Conservation (phyloP, 2,329 filamentous ascomycete species). For the Graphilbum sp. region DNA sequence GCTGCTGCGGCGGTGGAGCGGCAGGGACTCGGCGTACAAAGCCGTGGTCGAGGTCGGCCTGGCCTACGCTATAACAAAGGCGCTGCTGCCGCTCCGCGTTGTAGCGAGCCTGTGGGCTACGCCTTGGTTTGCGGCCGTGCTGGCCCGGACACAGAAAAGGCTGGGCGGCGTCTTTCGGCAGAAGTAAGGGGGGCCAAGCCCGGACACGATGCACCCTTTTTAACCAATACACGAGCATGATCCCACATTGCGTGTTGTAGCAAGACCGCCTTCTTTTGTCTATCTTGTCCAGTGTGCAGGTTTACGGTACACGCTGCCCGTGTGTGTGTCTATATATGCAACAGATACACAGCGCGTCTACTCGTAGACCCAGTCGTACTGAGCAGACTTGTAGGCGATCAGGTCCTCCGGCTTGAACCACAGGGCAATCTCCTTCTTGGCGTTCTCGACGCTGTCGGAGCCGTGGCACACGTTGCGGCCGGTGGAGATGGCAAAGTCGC, state of each 20-base stretch:
- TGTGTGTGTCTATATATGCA: too few species aligned
- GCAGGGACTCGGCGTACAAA: constrained; percentile 30
- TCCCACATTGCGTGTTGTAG: too few species aligned
- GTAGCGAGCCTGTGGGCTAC: constrained; percentile 72
- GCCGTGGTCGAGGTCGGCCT: constrained; percentile 60
- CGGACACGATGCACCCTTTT: too few species aligned
- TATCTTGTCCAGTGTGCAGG: too few species aligned
- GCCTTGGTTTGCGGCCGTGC: constrained; percentile 70
- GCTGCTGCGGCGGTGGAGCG: constrained; percentile 20
- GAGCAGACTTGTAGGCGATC: constrained; percentile 66
- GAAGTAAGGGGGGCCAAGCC: background rate
- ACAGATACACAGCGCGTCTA: too few species aligned
- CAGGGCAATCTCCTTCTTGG: constrained; percentile 98
- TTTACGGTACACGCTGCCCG: too few species aligned
- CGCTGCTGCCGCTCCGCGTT: constrained; percentile 61
- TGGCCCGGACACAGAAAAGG: constrained; percentile 25
- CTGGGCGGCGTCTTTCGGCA: background rate
- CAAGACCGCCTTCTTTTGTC: too few species aligned
- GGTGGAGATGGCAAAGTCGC: constrained; percentile 69
- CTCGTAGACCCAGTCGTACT: constrained; percentile 96
- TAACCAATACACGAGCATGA: too few species aligned
- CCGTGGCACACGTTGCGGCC: constrained; percentile 99
- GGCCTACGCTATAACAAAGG: constrained; percentile 83
- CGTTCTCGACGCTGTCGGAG: constrained; percentile 95
- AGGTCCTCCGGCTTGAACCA: constrained; percentile 92